phyloP scores from a whole-genome alignment of 352 stramenopile species.

The Pythium oligandrum region DNA sequence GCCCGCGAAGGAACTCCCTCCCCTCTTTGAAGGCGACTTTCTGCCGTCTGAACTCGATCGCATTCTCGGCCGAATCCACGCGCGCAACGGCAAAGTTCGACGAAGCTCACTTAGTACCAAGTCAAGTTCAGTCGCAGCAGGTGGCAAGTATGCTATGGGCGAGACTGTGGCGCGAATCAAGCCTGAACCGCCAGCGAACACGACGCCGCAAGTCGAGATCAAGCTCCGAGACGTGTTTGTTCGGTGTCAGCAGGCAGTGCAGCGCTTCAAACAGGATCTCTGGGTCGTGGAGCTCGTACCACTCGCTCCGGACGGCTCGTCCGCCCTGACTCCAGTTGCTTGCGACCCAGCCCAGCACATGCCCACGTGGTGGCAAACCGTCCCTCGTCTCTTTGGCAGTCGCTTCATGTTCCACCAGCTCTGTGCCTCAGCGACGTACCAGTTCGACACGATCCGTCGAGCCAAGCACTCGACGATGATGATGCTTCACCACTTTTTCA shows the following conservation, averaged over 20 bases:
- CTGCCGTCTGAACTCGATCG: constrained; percentile 72
- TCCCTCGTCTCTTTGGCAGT: constrained; percentile 77
- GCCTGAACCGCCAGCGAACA: constrained; percentile 22
- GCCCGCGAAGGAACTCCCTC: constrained; percentile 50
- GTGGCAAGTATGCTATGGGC: constrained; percentile 36
- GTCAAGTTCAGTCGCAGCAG: constrained; percentile 26
- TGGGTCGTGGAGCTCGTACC: constrained; percentile 66
- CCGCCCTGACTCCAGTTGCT: background rate
- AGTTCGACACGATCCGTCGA: constrained; percentile 85
- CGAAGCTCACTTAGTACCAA: constrained; percentile 38
- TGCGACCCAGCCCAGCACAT: constrained; percentile 38
- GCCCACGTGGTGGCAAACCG: constrained; percentile 43
- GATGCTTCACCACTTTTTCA: constrained; percentile 87
- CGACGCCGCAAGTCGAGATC: constrained; percentile 33
- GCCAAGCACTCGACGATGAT: constrained; percentile 91
- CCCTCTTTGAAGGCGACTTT: constrained; percentile 82
- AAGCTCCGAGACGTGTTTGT: constrained; percentile 70
- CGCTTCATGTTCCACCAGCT: constrained; percentile 88
- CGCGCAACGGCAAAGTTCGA: constrained; percentile 57
- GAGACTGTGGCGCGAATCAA: constrained; percentile 41
- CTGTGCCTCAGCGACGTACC: constrained; percentile 67
- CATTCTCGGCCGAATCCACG: constrained; percentile 58
- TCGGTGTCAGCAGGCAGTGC: constrained; percentile 50
- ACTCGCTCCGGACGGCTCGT: background rate
- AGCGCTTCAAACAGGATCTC: constrained; percentile 74